A percentile compares a stretch with the other conserved stretches of the same genome.
Conservation (phyloP, 768 basidiomycete genomes). For the Amanita molliuscula region DNA sequence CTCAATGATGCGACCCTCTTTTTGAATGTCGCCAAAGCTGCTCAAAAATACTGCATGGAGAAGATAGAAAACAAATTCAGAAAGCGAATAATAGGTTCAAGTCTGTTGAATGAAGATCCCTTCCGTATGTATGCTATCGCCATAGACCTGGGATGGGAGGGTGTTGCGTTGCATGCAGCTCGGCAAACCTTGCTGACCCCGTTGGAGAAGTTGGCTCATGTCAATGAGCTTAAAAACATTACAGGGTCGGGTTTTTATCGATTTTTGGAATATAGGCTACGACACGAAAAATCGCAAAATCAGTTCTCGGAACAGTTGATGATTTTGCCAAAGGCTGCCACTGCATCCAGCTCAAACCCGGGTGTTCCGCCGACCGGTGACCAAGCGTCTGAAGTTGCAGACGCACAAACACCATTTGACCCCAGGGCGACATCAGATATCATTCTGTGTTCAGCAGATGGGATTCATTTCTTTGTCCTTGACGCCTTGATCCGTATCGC, state of each 20-base stretch:
- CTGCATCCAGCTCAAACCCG: background rate
- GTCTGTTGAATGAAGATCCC: background rate
- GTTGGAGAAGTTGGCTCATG: background rate
- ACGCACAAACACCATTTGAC: background rate
- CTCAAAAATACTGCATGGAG: slow-evolving; percentile 2
- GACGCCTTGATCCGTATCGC: slow-evolving; percentile 16
- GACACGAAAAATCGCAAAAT: background rate
- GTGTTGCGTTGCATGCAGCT: background rate
- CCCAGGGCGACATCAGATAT: slow-evolving; percentile 11
- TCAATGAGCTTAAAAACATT: background rate
- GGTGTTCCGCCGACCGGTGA: background rate
- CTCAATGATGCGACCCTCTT: background rate
- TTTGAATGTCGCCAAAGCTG: background rate
- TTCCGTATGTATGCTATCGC: background rate
- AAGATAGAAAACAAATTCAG: background rate
- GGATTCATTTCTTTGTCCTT: slow-evolving; percentile 19
- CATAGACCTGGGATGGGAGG: background rate
- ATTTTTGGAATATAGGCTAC: background rate
- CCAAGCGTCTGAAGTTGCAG: background rate
- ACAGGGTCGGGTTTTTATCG: background rate
- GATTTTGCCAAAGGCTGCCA: background rate
- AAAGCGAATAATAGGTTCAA: background rate
- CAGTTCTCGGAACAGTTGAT: background rate
- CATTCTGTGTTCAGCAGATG: slow-evolving; percentile 18
- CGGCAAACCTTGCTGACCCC: background rate